These are phyloP conservation scores for Chlorella variabilis DNA, from an alignment of 163 green algal species.

Conservation along the genomic window DNA sequence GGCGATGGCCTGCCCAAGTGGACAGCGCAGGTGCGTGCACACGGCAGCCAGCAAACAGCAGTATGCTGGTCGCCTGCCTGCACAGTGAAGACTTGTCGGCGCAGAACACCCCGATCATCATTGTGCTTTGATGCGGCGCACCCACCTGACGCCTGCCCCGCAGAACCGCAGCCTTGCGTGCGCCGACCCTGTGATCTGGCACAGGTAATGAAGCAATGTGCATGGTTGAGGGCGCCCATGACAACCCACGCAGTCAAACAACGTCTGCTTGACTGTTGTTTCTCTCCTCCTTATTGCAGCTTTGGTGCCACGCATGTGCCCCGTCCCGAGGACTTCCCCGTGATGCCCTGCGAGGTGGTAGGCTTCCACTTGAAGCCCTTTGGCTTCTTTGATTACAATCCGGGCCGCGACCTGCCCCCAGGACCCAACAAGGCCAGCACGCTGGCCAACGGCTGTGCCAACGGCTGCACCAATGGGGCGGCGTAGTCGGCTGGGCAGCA, in stretches of 20 bases:
- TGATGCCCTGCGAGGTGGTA: constrained; percentile 72
- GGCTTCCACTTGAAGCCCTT: constrained; percentile 73
- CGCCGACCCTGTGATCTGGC: constrained; percentile 73
- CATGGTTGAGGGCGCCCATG: no score
- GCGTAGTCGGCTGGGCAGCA: no score
- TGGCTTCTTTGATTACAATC: constrained; percentile 63
- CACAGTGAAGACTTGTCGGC: no score
- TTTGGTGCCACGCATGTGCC: constrained; percentile 76
- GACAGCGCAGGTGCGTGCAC: constrained; percentile 25
- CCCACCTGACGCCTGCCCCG: neutral
- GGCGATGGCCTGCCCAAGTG: constrained; percentile 64
- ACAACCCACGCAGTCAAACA: no score
- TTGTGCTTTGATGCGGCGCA: no score
- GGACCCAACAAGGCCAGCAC: constrained; percentile 35
- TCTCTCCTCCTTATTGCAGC: no score
- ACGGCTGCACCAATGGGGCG: neutral
- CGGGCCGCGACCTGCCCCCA: constrained; percentile 65
- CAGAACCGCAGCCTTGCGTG: constrained; percentile 55
- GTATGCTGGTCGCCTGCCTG: no score
- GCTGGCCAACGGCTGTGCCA: constrained; percentile 1
- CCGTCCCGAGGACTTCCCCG: constrained; percentile 84
- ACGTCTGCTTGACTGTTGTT: no score
- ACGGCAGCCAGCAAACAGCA: no score
- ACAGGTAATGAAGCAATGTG: no score
- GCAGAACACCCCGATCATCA: no score